Evolutionary conservation across 2,329 filamentous ascomycete genomes (phyloP), one percentile per base, ranked within the genome.

Genomic region (Hypoxylon sp.): DNA sequence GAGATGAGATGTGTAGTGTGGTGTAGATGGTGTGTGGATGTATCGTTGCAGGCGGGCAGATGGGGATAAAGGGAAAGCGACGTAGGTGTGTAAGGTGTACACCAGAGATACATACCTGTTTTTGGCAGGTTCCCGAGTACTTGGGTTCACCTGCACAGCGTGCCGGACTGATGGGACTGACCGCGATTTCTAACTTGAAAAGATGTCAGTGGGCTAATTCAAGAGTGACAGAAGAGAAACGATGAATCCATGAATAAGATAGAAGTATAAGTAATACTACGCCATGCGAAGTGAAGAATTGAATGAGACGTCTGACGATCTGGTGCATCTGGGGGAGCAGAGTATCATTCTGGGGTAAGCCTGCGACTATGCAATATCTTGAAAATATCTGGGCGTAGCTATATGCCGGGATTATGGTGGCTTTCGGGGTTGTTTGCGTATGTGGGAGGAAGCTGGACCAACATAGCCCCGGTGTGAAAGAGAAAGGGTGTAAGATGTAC

Each of bases 31-130:
- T 75, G 75, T 72, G 73, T 69, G 70, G 63, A 76, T 75, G 75
- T 73, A 76, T 76, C 75, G 74, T 76, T 76, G 73, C 74, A 77
- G 73, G 68, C 66, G 73, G 70, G 65, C 72, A 74, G 73, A 74
- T 73, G 74, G 71, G 69, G 63, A 71, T 64, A 68, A 63, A 68
- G 69, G 70, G 68, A 66, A 63, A 67, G 63, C 46, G 64, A 61
- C 50, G 60, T 58, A 64, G 61, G 67, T 72, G 68, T 69, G 65
- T 45, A 45, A 64, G 62, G 62, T 68, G 50, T 56, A 61, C 59
- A 63, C 67, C 50, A 60, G 65, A 65, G 68, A 64, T 71, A 68
- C 73, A 73, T 75, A 75, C 74, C 73, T 75, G 56, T 64, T 67
- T 71, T 70, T 71, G 63, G 73, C 68, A 64, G 71, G 68, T 68